Conservation (phyloP, 2,329 filamentous ascomycete genomes). For the Phaeosphaeriaceae sp. region DNA sequence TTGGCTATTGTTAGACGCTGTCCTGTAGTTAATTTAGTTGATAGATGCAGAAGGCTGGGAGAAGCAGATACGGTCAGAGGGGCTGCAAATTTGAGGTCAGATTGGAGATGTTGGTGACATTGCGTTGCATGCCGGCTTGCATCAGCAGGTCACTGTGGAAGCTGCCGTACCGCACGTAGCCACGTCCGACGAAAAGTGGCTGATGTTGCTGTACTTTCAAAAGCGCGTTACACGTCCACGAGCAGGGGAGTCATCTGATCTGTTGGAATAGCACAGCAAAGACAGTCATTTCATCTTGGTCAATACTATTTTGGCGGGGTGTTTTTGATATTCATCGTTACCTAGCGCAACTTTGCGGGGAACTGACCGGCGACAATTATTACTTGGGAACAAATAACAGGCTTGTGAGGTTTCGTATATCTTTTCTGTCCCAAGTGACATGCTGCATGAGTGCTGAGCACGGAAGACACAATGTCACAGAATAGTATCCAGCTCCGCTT, state of each 20-base stretch:
- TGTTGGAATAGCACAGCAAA: too few relatives aligned
- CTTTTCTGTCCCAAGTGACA: too few relatives aligned
- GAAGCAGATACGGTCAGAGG: not conserved
- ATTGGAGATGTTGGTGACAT: not conserved
- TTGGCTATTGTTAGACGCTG: constrained; percentile 9
- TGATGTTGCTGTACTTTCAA: not conserved
- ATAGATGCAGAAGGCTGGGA: not conserved
- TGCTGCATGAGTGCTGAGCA: not conserved
- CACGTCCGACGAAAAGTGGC: not conserved
- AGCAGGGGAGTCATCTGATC: too few relatives aligned
- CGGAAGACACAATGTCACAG: not conserved
- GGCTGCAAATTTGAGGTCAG: not conserved
- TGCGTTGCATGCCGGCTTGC: not conserved
- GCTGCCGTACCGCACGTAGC: not conserved
- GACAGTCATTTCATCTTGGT: too few relatives aligned
- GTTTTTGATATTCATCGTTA: too few relatives aligned
- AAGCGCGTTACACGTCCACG: not conserved
- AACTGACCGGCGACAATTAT: too few relatives aligned
- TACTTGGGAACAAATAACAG: too few relatives aligned
- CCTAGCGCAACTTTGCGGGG: too few relatives aligned
- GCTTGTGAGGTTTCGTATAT: too few relatives aligned
- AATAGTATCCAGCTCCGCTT: not conserved
- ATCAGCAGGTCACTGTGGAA: not conserved
- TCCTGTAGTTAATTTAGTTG: not conserved
- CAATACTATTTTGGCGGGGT: too few relatives aligned